These are phyloP conservation scores for Triticum turgidum DNA, from an alignment of 176 grass and related monocot species.

Conservation along the genomic window DNA sequence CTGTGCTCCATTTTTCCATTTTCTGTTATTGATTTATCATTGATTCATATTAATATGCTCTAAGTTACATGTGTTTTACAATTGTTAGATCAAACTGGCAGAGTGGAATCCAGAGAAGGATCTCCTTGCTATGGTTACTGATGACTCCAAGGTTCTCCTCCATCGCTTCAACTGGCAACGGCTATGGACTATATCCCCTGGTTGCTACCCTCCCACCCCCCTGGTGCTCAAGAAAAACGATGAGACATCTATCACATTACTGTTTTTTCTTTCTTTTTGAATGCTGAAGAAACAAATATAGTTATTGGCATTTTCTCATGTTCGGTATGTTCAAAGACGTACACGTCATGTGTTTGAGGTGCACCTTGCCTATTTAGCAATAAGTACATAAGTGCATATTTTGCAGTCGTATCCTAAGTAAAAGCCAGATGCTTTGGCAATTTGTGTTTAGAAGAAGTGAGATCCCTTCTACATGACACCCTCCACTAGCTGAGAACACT, in stretches of 20 bases:
- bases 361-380: background rate
- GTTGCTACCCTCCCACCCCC: slow-evolving; percentile 29
- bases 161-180: slow-evolving; percentile 99
- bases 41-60: slow-evolving; percentile 10
- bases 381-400: slow-evolving; percentile 3
- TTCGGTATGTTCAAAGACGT: background rate
- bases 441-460: background rate
- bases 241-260: background rate
- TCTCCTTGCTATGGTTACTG: slow-evolving; percentile 91
- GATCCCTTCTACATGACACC: background rate
- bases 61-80: background rate
- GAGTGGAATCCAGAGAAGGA: slow-evolving; percentile 99
- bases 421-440: background rate
- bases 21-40: background rate
- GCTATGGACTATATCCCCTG: slow-evolving; percentile 86
- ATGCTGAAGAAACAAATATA: background rate
- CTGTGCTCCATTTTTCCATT: background rate
- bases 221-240: background rate
- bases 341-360: background rate
- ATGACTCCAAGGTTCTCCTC: slow-evolving; percentile 83
- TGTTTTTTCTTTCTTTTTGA: background rate
- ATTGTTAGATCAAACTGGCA: slow-evolving; percentile 80
- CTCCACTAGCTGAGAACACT: background rate
- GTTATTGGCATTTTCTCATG: background rate
- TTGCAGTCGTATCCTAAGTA: background rate